phyloP scores from a whole-genome alignment of 805 yeast species.

The Ogataea methylovora region DNA sequence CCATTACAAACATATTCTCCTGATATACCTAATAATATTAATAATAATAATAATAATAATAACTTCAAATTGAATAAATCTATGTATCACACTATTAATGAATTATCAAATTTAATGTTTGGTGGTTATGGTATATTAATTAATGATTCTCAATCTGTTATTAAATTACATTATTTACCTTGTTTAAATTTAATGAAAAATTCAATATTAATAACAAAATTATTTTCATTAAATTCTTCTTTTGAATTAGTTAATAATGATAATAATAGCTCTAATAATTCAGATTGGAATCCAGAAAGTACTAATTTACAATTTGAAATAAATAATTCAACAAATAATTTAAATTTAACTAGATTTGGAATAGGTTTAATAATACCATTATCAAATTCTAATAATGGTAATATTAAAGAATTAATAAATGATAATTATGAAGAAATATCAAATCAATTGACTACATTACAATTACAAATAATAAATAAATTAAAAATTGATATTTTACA shows the following conservation, averaged over 20 bases:
- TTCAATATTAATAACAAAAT: conserved; percentile 37
- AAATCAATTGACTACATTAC: conserved; percentile 31
- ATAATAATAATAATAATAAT: neutral
- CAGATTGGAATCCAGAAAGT: conserved; percentile 37
- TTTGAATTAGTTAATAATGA: conserved; percentile 3
- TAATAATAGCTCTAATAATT: neutral
- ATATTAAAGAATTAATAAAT: conserved; percentile 30
- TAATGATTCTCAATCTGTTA: conserved; percentile 34
- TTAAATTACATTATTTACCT: conserved; percentile 43
- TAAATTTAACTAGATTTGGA: conserved; percentile 29
- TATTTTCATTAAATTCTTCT: conserved; percentile 28
- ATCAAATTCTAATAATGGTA: conserved; percentile 14
- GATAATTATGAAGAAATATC: conserved; percentile 44
- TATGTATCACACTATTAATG: conserved; percentile 33
- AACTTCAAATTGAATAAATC: conserved; percentile 17
- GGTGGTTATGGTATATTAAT: conserved; percentile 47
- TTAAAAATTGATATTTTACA: conserved; percentile 19
- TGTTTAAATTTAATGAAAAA: conserved; percentile 24
- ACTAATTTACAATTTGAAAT: conserved; percentile 19
- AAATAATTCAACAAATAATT: conserved; percentile 6
- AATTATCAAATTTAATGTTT: conserved; percentile 45
- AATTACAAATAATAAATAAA: conserved; percentile 31
- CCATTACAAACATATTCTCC: neutral
- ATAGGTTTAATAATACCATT: conserved; percentile 43
- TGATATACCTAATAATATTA: neutral